Conservation (phyloP, 192 early-diverging fungal genomes). For the Coemansia sp. region DNA sequence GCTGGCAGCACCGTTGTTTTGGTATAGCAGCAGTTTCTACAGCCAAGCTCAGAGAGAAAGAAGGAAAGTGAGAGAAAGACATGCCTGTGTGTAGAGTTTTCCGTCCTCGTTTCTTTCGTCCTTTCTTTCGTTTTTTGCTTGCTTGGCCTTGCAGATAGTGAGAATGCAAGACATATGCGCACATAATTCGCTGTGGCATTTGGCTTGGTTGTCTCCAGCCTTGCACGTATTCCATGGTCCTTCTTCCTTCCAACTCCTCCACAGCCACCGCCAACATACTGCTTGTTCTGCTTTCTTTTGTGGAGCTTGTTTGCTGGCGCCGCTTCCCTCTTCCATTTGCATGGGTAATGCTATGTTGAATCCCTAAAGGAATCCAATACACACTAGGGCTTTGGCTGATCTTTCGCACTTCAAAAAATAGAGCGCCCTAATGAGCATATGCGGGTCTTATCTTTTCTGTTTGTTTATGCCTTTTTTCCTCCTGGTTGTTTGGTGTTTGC, state of each 20-base stretch:
- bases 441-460: too few species aligned
- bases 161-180: not conserved
- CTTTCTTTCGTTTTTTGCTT: too few species aligned
- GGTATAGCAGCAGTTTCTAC: not conserved
- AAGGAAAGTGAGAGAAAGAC: not conserved
- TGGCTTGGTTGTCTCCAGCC: not conserved
- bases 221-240: too few species aligned
- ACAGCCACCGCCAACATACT: not conserved
- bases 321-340: not conserved
- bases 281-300: not conserved
- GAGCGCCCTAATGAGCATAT: too few species aligned
- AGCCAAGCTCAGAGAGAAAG: too few species aligned
- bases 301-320: not conserved
- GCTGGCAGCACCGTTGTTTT: conserved; percentile 7
- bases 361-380: too few species aligned
- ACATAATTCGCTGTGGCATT: not conserved
- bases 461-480: too few species aligned
- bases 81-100: too few species aligned
- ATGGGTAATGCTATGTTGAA: too few species aligned
- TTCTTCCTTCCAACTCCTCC: not conserved
- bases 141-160: not conserved
- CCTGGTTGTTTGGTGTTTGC: not conserved
- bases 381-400: too few species aligned
- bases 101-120: too few species aligned
- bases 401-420: too few species aligned